Evolutionary conservation across 495 filamentous ascomycete genomes (phyloP), one percentile per base, ranked within the genome.

Genomic region (Lasiosphaeriaceae sp.): DNA sequence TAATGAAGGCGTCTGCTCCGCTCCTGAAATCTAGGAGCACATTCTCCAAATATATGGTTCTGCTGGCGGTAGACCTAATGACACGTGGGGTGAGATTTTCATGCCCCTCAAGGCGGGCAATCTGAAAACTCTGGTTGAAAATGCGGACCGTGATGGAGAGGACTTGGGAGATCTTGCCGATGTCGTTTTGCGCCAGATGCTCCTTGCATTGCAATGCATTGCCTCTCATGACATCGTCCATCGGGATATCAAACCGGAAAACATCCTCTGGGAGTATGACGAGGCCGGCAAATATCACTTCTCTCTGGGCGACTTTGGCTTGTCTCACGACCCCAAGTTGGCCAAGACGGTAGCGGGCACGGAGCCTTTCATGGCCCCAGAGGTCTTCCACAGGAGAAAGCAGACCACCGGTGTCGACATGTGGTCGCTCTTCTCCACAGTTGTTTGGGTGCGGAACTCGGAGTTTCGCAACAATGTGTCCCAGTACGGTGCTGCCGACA

Each of bases 171-270:
- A 8, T 2, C 11, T 70, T 4, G 58, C 60, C 35, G 35, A 64
- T 16, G 31, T 52, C 7, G 67, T 66, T 8, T 48, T 74, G 9
- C n/a, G 60, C 2, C 71, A 75, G 50, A 69, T 69, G 62, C 62
- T 75, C 2, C 59, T 62, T 0, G 73, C 68, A 1, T 61, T 75
- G 2, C 46, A 69, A 3, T 73, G 63, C 52, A 58, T 74, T 3
- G 62, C 54, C 0, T 19, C 12, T 0, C 50, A 90, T 62, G 80
- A 82, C 22, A 85, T 92, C 57, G 83, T 92, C 55, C 88, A 92
- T 66, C 79, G 88, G 7, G 89, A 92, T 68, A 72, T 92, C 55
- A 92, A 92, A 68, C 89, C 89, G 1, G 89, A 91, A 61, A 92
- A 92, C 61, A 85, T 92, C 29, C 74, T 92, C 2, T 70, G 39